Percentiles rank a stretch among this genome's conserved stretches.
Evolutionary conservation across 148 eudicot genomes (phyloP).

Genomic region (Pharnaceum exiguum): DNA sequence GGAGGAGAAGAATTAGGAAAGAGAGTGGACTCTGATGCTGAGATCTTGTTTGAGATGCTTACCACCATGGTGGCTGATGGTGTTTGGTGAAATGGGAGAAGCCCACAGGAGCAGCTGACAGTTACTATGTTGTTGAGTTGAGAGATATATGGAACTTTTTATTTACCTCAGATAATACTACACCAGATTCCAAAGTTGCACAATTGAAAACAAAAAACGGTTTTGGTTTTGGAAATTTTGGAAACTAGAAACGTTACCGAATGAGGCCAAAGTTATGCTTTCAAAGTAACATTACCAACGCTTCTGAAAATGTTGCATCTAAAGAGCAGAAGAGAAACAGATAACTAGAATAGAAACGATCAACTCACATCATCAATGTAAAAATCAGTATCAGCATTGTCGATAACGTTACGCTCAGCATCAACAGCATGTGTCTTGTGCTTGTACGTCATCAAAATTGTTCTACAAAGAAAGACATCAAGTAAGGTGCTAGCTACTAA

Average conservation of each 20-base stretch:
- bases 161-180: too few relatives aligned
- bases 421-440: slow-evolving; percentile 88
- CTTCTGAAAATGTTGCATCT: neutral
- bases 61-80: too few relatives aligned
- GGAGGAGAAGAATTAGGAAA: slow-evolving; percentile 20
- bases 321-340: neutral
- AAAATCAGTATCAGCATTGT: slow-evolving; percentile 91
- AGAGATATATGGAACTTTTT: too few relatives aligned
- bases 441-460: slow-evolving; percentile 93
- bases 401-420: slow-evolving; percentile 66
- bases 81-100: too few relatives aligned
- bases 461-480: slow-evolving; percentile 37
- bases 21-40: slow-evolving; percentile 33
- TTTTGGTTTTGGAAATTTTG: too few relatives aligned
- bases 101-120: too few relatives aligned
- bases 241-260: too few relatives aligned
- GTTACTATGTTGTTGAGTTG: too few relatives aligned
- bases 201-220: too few relatives aligned
- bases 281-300: neutral
- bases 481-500: neutral
- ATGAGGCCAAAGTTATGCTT: too few relatives aligned
- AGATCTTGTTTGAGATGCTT: too few relatives aligned
- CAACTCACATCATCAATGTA: slow-evolving; percentile 83
- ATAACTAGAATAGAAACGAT: neutral
- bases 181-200: too few relatives aligned